These are phyloP conservation scores for Pleurotus ostreatus DNA, from an alignment of 768 basidiomycete species.

Conservation along the genomic window DNA sequence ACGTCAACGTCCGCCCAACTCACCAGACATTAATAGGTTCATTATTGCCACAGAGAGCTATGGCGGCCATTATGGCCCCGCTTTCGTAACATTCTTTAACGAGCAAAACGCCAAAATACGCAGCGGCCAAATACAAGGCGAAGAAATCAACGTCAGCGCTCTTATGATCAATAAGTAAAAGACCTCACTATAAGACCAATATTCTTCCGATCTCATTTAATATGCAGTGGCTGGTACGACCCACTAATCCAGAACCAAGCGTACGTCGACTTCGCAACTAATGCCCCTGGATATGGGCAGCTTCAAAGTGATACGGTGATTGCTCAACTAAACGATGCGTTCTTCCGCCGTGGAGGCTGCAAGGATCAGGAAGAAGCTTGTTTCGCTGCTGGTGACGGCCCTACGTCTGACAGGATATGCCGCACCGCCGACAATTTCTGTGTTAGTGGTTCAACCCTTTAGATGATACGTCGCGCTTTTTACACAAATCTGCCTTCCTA, in stretches of 20 bases:
- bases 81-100: constrained; percentile 61
- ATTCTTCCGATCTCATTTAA: background rate
- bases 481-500: constrained; percentile 12
- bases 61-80: constrained; percentile 65
- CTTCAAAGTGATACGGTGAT: constrained; percentile 47
- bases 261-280: constrained; percentile 53
- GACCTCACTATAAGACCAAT: background rate
- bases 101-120: constrained; percentile 54
- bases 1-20: background rate
- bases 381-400: constrained; percentile 45
- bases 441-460: too few species aligned
- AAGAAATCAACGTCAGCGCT: constrained; percentile 50
- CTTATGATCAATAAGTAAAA: constrained; percentile 62
- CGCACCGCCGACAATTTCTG: constrained; percentile 15
- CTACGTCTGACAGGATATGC: constrained; percentile 48
- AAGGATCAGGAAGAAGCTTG: constrained; percentile 52
- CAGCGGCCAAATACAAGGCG: constrained; percentile 39
- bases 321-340: constrained; percentile 42
- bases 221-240: constrained; percentile 58
- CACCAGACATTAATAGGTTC: constrained; percentile 39
- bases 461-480: background rate
- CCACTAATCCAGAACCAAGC: constrained; percentile 60
- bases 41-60: constrained; percentile 65
- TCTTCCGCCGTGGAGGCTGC: constrained; percentile 47
- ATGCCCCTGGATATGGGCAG: constrained; percentile 66